Conservation (phyloP, 2,329 filamentous ascomycete species). For the Didymella arachidicola region DNA sequence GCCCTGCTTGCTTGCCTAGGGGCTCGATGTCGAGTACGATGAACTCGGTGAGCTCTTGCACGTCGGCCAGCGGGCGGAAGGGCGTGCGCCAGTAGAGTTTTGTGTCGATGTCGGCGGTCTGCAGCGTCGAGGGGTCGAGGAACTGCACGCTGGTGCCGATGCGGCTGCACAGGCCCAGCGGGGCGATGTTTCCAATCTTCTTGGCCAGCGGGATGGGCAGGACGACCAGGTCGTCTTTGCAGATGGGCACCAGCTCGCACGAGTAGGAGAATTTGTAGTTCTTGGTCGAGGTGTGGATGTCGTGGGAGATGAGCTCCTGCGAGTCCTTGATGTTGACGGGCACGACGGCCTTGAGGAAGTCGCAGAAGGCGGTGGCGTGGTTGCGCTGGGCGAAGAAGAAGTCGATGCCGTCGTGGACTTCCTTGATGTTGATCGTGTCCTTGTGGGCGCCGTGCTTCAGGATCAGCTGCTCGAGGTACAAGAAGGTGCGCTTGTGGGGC, state of each 20-base stretch:
- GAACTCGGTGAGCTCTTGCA: conserved; percentile 87
- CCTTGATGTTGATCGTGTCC: conserved; percentile 98
- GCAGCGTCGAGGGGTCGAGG: conserved; percentile 87
- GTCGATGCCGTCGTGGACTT: conserved; percentile 93
- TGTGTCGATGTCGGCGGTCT: conserved; percentile 84
- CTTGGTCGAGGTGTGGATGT: conserved; percentile 87
- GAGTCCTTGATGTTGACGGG: conserved; percentile 82
- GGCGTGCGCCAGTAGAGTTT: conserved; percentile 90
- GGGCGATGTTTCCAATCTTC: conserved; percentile 85
- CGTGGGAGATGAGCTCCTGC: conserved; percentile 93
- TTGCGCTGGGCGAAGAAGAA: conserved; percentile 93
- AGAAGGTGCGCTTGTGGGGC: conserved; percentile 86
- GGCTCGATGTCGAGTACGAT: conserved; percentile 94
- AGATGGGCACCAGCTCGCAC: conserved; percentile 88
- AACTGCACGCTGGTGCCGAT: conserved; percentile 91
- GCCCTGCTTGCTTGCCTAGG: conserved; percentile 76
- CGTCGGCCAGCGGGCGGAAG: conserved; percentile 83
- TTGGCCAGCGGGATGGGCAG: conserved; percentile 89
- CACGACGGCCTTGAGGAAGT: conserved; percentile 84
- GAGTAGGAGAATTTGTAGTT: conserved; percentile 96
- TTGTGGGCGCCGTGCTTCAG: conserved; percentile 82
- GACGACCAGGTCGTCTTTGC: conserved; percentile 96
- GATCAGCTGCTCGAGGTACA: conserved; percentile 91
- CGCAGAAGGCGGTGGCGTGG: conserved; percentile 89
- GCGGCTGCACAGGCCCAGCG: conserved; percentile 83